phyloP scores from a whole-genome alignment of 208 protist genomes.

The Crithidia brevicula region DNA sequence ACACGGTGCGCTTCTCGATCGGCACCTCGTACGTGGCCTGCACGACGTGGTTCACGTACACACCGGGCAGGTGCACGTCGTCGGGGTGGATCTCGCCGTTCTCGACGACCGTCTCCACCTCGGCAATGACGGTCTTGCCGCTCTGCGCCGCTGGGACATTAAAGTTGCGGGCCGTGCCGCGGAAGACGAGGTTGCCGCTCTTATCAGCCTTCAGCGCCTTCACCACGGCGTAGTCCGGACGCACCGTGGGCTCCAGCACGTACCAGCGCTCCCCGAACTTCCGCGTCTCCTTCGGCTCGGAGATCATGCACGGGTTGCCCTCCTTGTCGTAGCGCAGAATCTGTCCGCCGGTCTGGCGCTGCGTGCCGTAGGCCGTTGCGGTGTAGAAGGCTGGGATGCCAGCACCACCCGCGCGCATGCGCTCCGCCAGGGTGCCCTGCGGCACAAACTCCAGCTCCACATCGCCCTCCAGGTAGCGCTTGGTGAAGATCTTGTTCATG shows the following conservation, averaged over 20 bases:
- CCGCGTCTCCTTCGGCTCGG: conserved; percentile 85
- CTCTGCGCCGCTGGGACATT: conserved; percentile 92
- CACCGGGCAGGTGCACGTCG: conserved; percentile 94
- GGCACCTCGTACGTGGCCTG: conserved; percentile 61
- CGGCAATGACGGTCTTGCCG: conserved; percentile 92
- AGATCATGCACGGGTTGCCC: conserved; percentile 70
- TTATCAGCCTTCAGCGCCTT: conserved; percentile 96
- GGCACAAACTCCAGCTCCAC: conserved; percentile 97
- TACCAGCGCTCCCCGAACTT: conserved; percentile 91
- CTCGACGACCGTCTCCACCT: conserved; percentile 96
- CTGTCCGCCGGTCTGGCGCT: conserved; percentile 89
- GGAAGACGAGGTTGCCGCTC: conserved; percentile 84
- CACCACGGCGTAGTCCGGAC: conserved; percentile 93
- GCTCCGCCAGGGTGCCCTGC: conserved; percentile 96
- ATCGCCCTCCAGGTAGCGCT: conserved; percentile 95
- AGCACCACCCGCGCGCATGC: conserved; percentile 94
- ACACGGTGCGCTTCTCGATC: conserved; percentile 59
- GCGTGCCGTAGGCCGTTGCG: conserved; percentile 94
- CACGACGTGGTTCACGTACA: conserved; percentile 95
- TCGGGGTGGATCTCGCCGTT: conserved; percentile 93
- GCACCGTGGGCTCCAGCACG: conserved; percentile 93
- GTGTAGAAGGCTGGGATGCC: conserved; percentile 98
- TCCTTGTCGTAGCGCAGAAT: conserved; percentile 94
- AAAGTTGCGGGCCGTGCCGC: conserved; percentile 95
- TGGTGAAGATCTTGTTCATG: conserved; percentile 95